A percentile compares a stretch with the other conserved stretches of the same genome.
Evolutionary conservation across 495 filamentous ascomycete genomes (phyloP).

Genomic region (Filosporella fistucella): DNA sequence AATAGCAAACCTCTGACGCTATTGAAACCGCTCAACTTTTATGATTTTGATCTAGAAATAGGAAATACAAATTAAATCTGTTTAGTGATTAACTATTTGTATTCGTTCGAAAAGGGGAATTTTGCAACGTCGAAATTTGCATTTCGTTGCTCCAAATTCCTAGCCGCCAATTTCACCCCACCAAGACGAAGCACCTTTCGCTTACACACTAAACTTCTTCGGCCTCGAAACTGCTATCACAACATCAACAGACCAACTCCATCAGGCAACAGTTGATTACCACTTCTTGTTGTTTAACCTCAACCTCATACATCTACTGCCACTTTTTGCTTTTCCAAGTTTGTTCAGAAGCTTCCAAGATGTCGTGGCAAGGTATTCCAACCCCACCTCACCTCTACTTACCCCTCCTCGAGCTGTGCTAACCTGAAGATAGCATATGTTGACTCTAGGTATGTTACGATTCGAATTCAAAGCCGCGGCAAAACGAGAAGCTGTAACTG

Average conservation of each 20-base stretch:
- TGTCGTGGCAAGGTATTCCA: slow-evolving; percentile 62
- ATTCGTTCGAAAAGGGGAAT: no score
- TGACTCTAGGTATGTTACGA: slow-evolving; percentile 55
- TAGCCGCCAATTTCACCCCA: neutral
- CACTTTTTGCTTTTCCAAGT: neutral
- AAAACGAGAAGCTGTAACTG: neutral
- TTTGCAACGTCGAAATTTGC: no score
- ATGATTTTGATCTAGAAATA: no score
- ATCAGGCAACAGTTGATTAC: neutral
- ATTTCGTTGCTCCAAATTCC: no score
- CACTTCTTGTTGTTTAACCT: neutral
- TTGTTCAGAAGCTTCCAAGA: slow-evolving; percentile 10
- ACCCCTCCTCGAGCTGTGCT: slow-evolving; percentile 20
- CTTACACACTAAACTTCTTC: slow-evolving; percentile 4
- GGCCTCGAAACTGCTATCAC: slow-evolving; percentile 1
- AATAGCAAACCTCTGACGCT: no score
- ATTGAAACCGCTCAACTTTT: no score
- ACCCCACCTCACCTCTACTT: no score
- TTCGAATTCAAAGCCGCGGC: neutral
- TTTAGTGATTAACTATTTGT: no score
- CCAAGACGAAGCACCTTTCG: neutral
- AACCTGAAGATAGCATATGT: slow-evolving; percentile 50
- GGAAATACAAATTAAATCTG: no score
- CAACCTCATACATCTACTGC: neutral
- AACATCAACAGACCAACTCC: slow-evolving; percentile 1